These are phyloP conservation scores for Fereydounia khargensis DNA, from an alignment of 1,284 basidiomycete genomes.

Conservation along the genomic window DNA sequence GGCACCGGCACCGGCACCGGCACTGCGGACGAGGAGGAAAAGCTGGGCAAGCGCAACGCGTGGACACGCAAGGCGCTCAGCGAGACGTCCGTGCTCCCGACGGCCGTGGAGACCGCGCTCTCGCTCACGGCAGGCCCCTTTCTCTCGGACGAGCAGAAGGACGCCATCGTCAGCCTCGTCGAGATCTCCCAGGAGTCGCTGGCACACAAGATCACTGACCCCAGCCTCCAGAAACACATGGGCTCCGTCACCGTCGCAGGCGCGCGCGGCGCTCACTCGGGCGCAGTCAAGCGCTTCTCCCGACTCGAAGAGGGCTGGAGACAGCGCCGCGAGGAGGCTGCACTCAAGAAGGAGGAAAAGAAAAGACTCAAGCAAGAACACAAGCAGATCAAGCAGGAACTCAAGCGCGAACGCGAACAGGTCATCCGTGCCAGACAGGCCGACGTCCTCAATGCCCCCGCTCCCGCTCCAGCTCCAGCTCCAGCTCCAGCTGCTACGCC, in stretches of 20 bases:
- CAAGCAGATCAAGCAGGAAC: constrained; percentile 5
- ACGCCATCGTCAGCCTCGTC: constrained; percentile 26
- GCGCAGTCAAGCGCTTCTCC: background rate
- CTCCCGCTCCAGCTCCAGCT: background rate
- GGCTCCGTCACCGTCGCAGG: background rate
- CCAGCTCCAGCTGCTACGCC: too few species aligned
- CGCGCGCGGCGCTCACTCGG: background rate
- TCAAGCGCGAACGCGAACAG: background rate
- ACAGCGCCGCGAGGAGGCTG: constrained; percentile 1
- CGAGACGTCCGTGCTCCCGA: constrained; percentile 25
- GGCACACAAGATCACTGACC: constrained; percentile 32
- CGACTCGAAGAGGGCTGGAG: background rate
- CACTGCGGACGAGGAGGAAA: too few species aligned
- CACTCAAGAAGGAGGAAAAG: constrained; percentile 3
- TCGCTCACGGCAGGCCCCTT: constrained; percentile 22
- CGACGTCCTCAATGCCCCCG: background rate
- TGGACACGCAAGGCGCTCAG: constrained; percentile 26
- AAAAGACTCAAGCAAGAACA: constrained; percentile 8
- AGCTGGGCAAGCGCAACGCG: constrained; percentile 16
- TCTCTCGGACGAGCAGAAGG: constrained; percentile 13
- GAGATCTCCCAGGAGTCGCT: constrained; percentile 19
- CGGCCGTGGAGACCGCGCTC: constrained; percentile 28
- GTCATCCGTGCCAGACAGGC: background rate
- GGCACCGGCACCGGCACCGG: too few species aligned
- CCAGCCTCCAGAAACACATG: constrained; percentile 9